Conservation (phyloP, 192 early-diverging fungal genomes). For the Spizellomyces sp. region DNA sequence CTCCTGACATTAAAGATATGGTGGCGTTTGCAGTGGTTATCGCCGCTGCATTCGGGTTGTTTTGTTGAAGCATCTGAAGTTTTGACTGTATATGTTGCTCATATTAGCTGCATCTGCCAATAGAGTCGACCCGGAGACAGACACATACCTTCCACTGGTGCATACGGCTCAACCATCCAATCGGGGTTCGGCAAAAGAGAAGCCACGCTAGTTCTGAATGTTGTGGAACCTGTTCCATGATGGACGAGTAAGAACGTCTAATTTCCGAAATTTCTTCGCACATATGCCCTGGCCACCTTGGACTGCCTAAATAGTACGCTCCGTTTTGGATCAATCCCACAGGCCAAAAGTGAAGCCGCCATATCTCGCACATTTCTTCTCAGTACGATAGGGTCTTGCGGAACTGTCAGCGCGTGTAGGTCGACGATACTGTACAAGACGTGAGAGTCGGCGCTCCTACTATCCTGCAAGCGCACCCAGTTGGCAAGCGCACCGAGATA, state of each 20-base stretch:
- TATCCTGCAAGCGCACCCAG: constrained; percentile 79
- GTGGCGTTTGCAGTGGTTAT: constrained; percentile 33
- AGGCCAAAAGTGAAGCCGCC: constrained; percentile 77
- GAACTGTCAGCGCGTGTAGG: constrained; percentile 86
- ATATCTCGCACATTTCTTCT: constrained; percentile 69
- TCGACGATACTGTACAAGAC: constrained; percentile 84
- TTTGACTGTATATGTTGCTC: constrained; percentile 23
- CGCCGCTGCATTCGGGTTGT: neutral
- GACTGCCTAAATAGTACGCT: constrained; percentile 86
- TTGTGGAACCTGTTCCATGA: constrained; percentile 20
- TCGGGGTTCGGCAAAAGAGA: constrained; percentile 81
- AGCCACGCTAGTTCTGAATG: constrained; percentile 88
- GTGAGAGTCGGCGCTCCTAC: constrained; percentile 11
- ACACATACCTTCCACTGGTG: constrained; percentile 88
- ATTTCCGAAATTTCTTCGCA: constrained; percentile 9
- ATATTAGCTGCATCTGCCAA: too few species aligned
- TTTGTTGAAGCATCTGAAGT: constrained; percentile 35
- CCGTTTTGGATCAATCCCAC: constrained; percentile 76
- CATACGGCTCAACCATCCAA: constrained; percentile 90
- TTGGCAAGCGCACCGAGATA: constrained; percentile 87
- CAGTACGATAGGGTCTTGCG: constrained; percentile 66
- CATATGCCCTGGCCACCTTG: constrained; percentile 48
- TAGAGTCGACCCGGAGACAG: neutral
- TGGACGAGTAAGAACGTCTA: constrained; percentile 13
- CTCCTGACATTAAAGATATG: constrained; percentile 18